Base-by-base conservation (phyloP, 352 stramenopile species). In the Thalassiosira mediterranea region DNA sequence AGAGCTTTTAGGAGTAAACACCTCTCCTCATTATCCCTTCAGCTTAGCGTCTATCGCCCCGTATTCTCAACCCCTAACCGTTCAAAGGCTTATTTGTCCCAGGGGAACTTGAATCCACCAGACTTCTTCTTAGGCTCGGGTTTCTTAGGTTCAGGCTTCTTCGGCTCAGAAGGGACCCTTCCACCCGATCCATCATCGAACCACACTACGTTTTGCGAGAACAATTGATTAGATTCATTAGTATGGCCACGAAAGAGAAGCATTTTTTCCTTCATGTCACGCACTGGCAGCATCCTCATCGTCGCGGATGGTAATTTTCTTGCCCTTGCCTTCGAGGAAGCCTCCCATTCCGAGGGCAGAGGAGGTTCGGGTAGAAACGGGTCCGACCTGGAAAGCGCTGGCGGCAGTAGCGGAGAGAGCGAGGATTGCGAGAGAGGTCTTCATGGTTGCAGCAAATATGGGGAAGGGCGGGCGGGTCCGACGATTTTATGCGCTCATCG, bases 261-360 rank as follows among this genome's bases (percentile, higher is more conserved):
- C n/a, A n/a, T n/a, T n/a, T n/a, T n/a, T n/a, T n/a, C n/a, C n/a
- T n/a, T n/a, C n/a, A n/a, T n/a, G n/a, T n/a, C n/a, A n/a, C n/a
- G n/a, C n/a, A n/a, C n/a, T 86, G 48, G 68, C 78, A 49, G n/a
- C 32, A 51, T 86, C 78, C 66, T 86, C 78, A 34, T 86, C 78
- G 4, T 86, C 78, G 42, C 78, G 73, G 21, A 86, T 56, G 29
- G 78, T 86, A 49, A 86, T 83, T 52, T 69, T 78, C 11, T 52
- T 29, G 17, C 78, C 78, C 23, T 47, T 60, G 29, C 78, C 78
- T 54, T 72, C 72, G 40, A 86, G 64, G 40, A 83, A 80, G 10
- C 63, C 58, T 19, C 51, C 51, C 34, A 65, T 57, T 7, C 26
- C 13, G 23, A 68, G 69, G 29, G 61, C 21, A 8, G 72, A 62